These are phyloP conservation scores for Rhizoclosmatium globosum DNA, from an alignment of 192 early-diverging fungal species.

Conservation along the genomic window DNA sequence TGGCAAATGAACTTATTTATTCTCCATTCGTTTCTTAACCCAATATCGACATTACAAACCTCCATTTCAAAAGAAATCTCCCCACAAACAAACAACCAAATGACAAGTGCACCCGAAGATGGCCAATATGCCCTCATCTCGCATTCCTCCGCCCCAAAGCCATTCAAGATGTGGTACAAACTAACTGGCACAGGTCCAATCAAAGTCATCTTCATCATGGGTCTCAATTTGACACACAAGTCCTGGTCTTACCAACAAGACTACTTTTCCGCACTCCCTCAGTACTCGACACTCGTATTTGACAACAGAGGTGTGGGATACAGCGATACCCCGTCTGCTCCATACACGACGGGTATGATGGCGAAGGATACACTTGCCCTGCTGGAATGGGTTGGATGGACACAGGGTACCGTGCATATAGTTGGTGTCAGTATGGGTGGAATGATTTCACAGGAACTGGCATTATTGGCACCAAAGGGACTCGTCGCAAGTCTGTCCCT, in stretches of 20 bases:
- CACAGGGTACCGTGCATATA: constrained; percentile 68
- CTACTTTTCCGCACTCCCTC: constrained; percentile 68
- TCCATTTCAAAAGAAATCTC: too few species aligned
- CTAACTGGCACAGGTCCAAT: constrained; percentile 75
- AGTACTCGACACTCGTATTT: constrained; percentile 78
- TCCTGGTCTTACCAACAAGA: constrained; percentile 67
- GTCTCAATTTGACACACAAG: constrained; percentile 45
- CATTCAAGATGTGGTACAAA: constrained; percentile 79
- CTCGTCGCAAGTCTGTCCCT: constrained; percentile 62
- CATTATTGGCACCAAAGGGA: constrained; percentile 60
- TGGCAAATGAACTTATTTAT: too few species aligned
- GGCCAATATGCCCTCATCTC: constrained; percentile 37
- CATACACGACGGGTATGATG: constrained; percentile 76
- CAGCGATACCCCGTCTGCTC: constrained; percentile 50
- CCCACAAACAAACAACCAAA: too few species aligned
- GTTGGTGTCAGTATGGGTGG: constrained; percentile 84
- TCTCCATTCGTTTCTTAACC: too few species aligned
- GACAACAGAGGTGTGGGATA: constrained; percentile 86
- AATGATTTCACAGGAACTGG: constrained; percentile 85
- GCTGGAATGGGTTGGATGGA: constrained; percentile 78
- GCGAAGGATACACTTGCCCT: constrained; percentile 76
- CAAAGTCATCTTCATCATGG: constrained; percentile 81
- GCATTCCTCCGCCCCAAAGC: constrained; percentile 40
- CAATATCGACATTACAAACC: too few species aligned
- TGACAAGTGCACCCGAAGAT: background rate